Evolutionary conservation across 2,329 filamentous ascomycete genomes (phyloP).

Genomic region (Trichoderma guizhouense): DNA sequence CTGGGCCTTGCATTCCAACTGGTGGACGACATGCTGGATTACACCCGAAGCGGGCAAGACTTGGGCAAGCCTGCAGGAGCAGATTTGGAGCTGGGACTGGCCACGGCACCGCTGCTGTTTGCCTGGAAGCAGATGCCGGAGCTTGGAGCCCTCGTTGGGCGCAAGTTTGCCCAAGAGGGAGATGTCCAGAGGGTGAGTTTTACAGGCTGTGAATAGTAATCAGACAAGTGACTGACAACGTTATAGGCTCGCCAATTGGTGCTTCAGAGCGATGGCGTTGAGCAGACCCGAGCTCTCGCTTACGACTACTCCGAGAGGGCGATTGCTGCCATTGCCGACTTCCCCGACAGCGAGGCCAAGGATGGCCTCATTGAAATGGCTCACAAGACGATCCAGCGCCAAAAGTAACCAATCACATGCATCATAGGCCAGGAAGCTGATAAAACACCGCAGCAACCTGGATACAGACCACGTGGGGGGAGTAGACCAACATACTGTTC

Average conservation of each 20-base stretch:
- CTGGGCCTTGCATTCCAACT: conserved; percentile 93
- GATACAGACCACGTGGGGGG: neutral
- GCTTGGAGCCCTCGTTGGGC: conserved; percentile 81
- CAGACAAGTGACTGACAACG: neutral
- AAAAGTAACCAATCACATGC: conserved; percentile 60
- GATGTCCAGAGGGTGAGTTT: conserved; percentile 76
- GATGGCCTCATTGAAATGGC: conserved; percentile 90
- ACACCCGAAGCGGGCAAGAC: conserved; percentile 79
- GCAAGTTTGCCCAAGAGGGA: conserved; percentile 80
- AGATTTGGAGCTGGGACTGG: conserved; percentile 87
- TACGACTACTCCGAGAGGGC: conserved; percentile 89
- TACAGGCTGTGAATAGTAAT: neutral
- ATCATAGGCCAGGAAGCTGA: neutral
- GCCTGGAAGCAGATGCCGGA: conserved; percentile 89
- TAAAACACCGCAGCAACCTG: neutral
- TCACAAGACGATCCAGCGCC: conserved; percentile 80
- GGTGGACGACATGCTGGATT: conserved; percentile 97
- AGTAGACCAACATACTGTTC: neutral
- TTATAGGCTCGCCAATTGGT: conserved; percentile 81
- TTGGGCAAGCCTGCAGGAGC: conserved; percentile 93
- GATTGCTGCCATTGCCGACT: conserved; percentile 74
- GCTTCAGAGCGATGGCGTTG: conserved; percentile 76
- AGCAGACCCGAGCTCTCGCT: conserved; percentile 86
- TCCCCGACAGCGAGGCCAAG: conserved; percentile 95
- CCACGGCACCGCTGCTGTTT: conserved; percentile 90